A percentile compares a stretch with the other conserved stretches of the same genome.
Evolutionary conservation across 345 rosid genomes (phyloP).

Genomic region (Salix exigua): DNA sequence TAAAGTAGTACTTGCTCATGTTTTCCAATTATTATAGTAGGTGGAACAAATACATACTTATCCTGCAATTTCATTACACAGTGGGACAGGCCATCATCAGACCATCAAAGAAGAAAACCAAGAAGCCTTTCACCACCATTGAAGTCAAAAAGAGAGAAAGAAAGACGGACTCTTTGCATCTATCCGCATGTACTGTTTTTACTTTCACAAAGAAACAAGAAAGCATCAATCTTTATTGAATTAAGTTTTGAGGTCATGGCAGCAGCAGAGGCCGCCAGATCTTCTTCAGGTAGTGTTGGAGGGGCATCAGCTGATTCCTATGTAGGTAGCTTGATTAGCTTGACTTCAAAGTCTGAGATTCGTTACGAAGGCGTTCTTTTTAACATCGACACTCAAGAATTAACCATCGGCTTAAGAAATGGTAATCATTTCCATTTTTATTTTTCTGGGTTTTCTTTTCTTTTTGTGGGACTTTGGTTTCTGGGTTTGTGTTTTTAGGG

Average conservation of each 20-base stretch:
- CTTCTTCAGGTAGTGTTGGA: neutral
- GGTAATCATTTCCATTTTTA: slow-evolving; percentile 18
- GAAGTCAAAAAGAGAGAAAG: neutral
- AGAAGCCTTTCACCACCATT: neutral
- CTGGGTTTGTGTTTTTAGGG: neutral
- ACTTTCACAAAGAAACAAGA: neutral
- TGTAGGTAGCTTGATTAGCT: slow-evolving; percentile 40
- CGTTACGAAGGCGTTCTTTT: slow-evolving; percentile 49
- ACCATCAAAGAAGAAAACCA: neutral
- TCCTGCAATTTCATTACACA: neutral
- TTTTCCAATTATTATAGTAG: too few species aligned
- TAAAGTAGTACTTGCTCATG: too few species aligned
- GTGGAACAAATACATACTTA: neutral
- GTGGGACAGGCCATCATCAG: neutral
- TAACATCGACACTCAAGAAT: slow-evolving; percentile 39
- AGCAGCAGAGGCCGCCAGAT: neutral
- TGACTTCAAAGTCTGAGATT: slow-evolving; percentile 46
- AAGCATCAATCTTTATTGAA: neutral
- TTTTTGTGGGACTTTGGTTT: neutral
- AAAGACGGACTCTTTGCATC: neutral
- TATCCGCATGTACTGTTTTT: neutral
- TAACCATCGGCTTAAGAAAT: slow-evolving; percentile 39
- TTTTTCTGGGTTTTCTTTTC: neutral
- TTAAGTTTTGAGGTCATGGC: neutral
- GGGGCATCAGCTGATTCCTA: slow-evolving; percentile 33